Conservation (phyloP, 805 yeast species). For the Teunomyces aglyptinius region DNA sequence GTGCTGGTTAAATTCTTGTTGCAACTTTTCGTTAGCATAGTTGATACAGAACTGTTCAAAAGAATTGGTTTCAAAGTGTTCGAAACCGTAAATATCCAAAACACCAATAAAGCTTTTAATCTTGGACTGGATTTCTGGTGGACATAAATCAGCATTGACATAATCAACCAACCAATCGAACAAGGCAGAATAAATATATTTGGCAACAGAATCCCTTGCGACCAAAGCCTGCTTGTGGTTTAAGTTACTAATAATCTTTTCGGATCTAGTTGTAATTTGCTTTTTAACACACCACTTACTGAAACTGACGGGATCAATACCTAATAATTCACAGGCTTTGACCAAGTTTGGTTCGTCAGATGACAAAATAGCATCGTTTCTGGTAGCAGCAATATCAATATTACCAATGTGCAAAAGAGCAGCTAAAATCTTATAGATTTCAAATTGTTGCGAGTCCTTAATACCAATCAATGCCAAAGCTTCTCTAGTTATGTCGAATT, state of each 20-base stretch:
- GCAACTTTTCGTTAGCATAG: constrained; percentile 94
- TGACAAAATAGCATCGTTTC: constrained; percentile 76
- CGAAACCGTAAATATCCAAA: constrained; percentile 95
- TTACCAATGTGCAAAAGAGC: constrained; percentile 93
- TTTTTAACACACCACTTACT: constrained; percentile 92
- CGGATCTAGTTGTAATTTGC: constrained; percentile 89
- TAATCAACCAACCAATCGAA: constrained; percentile 93
- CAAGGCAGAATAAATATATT: constrained; percentile 85
- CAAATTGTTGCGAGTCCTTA: constrained; percentile 51
- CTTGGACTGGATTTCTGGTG: constrained; percentile 60
- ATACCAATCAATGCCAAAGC: constrained; percentile 84
- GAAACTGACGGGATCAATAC: constrained; percentile 68
- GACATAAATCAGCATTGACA: constrained; percentile 79
- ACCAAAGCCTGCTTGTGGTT: constrained; percentile 82
- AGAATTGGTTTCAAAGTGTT: constrained; percentile 90
- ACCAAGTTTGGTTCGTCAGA: constrained; percentile 84
- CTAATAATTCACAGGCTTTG: constrained; percentile 81
- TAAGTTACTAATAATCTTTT: constrained; percentile 82
- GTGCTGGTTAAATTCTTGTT: constrained; percentile 96
- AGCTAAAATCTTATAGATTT: constrained; percentile 77
- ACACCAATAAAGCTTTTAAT: constrained; percentile 87
- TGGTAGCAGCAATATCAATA: constrained; percentile 78
- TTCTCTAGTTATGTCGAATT: constrained; percentile 69
- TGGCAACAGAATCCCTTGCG: constrained; percentile 96
- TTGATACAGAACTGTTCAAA: constrained; percentile 97